These are phyloP conservation scores for Kodamaea sp. DNA, from an alignment of 1,139 yeast genomes.

Conservation along the genomic window DNA sequence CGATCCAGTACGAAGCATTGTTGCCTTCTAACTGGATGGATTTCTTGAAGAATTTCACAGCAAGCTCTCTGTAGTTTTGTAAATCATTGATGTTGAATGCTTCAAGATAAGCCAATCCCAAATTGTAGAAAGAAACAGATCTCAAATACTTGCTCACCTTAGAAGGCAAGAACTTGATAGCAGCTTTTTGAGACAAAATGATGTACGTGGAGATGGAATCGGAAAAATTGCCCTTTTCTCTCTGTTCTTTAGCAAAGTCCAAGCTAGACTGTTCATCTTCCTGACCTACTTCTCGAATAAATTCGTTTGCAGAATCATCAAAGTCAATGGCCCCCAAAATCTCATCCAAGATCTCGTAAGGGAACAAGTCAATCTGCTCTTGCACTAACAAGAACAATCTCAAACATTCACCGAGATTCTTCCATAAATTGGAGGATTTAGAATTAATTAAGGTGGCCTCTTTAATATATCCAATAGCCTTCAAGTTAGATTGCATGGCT, in stretches of 20 bases:
- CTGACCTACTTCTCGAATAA: slow-evolving; percentile 6
- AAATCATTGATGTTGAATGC: slow-evolving; percentile 40
- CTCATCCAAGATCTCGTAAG: slow-evolving; percentile 38
- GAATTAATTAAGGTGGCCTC: slow-evolving; percentile 38
- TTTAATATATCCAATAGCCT: slow-evolving; percentile 54
- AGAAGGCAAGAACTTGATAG: slow-evolving; percentile 29
- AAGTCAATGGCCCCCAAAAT: slow-evolving; percentile 29
- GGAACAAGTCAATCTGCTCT: slow-evolving; percentile 42
- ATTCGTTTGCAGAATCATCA: slow-evolving; percentile 1
- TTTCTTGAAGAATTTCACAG: slow-evolving; percentile 60
- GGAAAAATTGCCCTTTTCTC: slow-evolving; percentile 17
- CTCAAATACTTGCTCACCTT: slow-evolving; percentile 49
- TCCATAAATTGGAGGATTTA: slow-evolving; percentile 56
- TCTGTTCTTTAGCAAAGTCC: slow-evolving; percentile 12
- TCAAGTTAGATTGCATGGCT: slow-evolving; percentile 37
- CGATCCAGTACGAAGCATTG: slow-evolving; percentile 77
- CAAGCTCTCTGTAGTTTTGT: slow-evolving; percentile 36
- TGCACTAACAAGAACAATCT: slow-evolving; percentile 48
- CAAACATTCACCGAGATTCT: slow-evolving; percentile 49
- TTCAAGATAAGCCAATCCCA: slow-evolving; percentile 66
- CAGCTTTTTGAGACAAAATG: slow-evolving; percentile 30
- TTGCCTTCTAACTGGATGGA: slow-evolving; percentile 72
- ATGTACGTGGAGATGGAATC: slow-evolving; percentile 25
- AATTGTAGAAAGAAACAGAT: slow-evolving; percentile 65
- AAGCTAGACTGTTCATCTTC: slow-evolving; percentile 10